Evolutionary conservation across 805 yeast genomes (phyloP).

Genomic region (Millerozyma acaciae): DNA sequence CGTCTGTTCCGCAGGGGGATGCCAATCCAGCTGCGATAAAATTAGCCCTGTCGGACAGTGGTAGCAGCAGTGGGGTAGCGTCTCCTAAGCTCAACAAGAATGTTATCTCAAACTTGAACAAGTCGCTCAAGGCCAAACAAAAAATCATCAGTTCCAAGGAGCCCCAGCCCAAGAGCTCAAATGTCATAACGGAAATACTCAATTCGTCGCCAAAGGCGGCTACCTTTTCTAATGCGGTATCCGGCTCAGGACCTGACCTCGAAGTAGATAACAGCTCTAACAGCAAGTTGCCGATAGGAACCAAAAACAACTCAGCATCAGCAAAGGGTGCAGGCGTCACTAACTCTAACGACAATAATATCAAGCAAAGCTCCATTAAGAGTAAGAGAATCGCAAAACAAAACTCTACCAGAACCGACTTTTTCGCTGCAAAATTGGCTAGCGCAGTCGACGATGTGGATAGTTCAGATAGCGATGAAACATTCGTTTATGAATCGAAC

Average conservation of each 20-base stretch:
- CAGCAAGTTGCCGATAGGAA: not conserved
- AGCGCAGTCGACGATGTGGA: constrained; percentile 90
- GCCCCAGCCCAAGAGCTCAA: constrained; percentile 33
- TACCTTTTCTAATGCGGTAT: constrained; percentile 13
- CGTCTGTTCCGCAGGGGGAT: constrained; percentile 3
- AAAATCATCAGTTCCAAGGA: constrained; percentile 34
- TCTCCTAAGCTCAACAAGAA: constrained; percentile 18
- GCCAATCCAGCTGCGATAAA: not conserved
- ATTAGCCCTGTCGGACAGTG: constrained; percentile 1
- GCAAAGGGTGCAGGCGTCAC: not conserved
- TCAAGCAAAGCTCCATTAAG: constrained; percentile 10
- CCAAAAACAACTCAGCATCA: not conserved
- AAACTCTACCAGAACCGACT: constrained; percentile 77
- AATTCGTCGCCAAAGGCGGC: constrained; percentile 32
- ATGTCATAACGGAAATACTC: constrained; percentile 32
- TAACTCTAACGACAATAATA: constrained; percentile 1
- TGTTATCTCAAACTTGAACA: constrained; percentile 38
- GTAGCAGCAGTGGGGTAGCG: not conserved
- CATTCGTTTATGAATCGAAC: constrained; percentile 83
- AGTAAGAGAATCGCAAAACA: constrained; percentile 37
- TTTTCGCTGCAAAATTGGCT: constrained; percentile 92
- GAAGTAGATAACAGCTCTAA: constrained; percentile 6
- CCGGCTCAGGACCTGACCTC: constrained; percentile 3
- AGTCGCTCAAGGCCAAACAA: constrained; percentile 41
- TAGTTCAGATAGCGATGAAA: constrained; percentile 86